These are phyloP conservation scores for Trichophyton rubrum DNA, from an alignment of 2,329 filamentous ascomycete genomes.

Conservation along the genomic window DNA sequence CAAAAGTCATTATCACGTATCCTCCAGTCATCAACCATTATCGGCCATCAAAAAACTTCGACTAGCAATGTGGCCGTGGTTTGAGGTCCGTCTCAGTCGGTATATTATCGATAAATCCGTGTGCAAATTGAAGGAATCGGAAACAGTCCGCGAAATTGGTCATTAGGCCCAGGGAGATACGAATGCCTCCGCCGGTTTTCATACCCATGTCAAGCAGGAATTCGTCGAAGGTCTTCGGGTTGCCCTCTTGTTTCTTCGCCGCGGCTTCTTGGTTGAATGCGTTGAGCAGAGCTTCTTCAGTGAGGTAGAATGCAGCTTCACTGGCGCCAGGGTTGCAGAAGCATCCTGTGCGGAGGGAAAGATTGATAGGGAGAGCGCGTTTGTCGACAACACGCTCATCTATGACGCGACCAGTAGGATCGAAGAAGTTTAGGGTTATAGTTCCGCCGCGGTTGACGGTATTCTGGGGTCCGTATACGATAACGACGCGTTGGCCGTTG, in stretches of 20 bases:
- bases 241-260: slow-evolving; percentile 8
- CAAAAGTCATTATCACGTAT: neutral
- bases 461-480: slow-evolving; percentile 43
- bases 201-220: slow-evolving; percentile 14
- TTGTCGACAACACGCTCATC: slow-evolving; percentile 49
- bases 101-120: slow-evolving; percentile 7
- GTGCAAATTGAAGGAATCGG: slow-evolving; percentile 11
- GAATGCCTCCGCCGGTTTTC: slow-evolving; percentile 14
- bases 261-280: slow-evolving; percentile 7
- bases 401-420: slow-evolving; percentile 41
- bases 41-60: neutral
- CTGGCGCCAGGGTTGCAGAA: slow-evolving; percentile 42
- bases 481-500: slow-evolving; percentile 42
- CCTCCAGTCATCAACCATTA: neutral
- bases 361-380: slow-evolving; percentile 41
- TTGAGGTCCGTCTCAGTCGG: slow-evolving; percentile 4
- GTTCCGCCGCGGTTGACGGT: slow-evolving; percentile 45
- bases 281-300: slow-evolving; percentile 16
- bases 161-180: slow-evolving; percentile 16
- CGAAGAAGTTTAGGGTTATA: slow-evolving; percentile 50
- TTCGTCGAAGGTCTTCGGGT: slow-evolving; percentile 13
- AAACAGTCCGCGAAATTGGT: slow-evolving; percentile 14
- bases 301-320: slow-evolving; percentile 29
- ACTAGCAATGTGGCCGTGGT: slow-evolving; percentile 8
- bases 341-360: slow-evolving; percentile 50